phyloP scores from a whole-genome alignment of 1,284 basidiomycete genomes.

The Heimioporus retisporus region DNA sequence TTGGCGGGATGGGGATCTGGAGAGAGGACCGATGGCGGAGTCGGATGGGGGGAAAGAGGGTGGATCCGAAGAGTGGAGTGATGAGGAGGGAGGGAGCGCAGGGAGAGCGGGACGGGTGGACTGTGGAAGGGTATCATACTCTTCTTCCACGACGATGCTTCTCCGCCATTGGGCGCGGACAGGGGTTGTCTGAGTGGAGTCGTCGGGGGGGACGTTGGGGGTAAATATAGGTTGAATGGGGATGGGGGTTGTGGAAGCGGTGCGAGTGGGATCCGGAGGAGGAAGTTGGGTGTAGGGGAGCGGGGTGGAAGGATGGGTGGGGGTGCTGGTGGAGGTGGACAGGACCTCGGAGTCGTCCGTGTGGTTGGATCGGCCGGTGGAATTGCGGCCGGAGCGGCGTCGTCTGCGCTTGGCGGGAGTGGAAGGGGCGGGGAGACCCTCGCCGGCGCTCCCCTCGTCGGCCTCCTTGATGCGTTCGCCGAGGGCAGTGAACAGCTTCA shows the following conservation, averaged over 20 bases:
- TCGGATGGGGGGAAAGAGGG: slow-evolving; percentile 59
- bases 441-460: slow-evolving; percentile 72
- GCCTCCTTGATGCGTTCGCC: slow-evolving; percentile 72
- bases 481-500: slow-evolving; percentile 70
- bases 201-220: slow-evolving; percentile 42
- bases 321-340: slow-evolving; percentile 71
- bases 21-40: slow-evolving; percentile 48
- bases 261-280: slow-evolving; percentile 33
- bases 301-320: slow-evolving; percentile 63
- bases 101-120: slow-evolving; percentile 47
- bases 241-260: slow-evolving; percentile 42
- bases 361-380: slow-evolving; percentile 56
- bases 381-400: slow-evolving; percentile 68
- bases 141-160: slow-evolving; percentile 76
- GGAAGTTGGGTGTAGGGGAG: slow-evolving; percentile 49
- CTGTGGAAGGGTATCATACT: slow-evolving; percentile 52
- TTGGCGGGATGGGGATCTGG: slow-evolving; percentile 54
- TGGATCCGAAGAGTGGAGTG: slow-evolving; percentile 61
- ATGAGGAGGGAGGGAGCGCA: slow-evolving; percentile 41
- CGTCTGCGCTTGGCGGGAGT: slow-evolving; percentile 61
- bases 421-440: slow-evolving; percentile 62
- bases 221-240: slow-evolving; percentile 38
- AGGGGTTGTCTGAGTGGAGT: slow-evolving; percentile 45
- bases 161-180: slow-evolving; percentile 56
- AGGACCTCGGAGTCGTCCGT: slow-evolving; percentile 73